These are phyloP conservation scores for Talaromyces ruber DNA, from an alignment of 495 filamentous ascomycete genomes.

Conservation along the genomic window DNA sequence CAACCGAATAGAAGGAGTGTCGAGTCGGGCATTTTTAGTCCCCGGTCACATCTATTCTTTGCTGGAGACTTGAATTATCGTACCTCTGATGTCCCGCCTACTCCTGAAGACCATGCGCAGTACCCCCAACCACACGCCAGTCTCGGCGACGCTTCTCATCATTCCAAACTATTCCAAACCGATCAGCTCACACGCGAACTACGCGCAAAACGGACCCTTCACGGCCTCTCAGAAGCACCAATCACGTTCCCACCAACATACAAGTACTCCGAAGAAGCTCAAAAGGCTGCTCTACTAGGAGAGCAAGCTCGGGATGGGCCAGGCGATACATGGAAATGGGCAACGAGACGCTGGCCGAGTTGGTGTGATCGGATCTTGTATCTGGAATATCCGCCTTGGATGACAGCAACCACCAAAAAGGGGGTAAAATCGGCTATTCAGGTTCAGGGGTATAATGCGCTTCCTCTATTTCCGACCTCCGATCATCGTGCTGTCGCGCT, in stretches of 20 bases:
- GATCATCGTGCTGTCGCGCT: constrained; percentile 83
- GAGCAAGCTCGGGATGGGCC: constrained; percentile 20
- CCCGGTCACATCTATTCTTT: constrained; percentile 71
- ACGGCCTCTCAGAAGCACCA: constrained; percentile 65
- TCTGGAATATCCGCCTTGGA: constrained; percentile 50
- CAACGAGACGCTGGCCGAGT: constrained; percentile 73
- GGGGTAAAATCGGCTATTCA: constrained; percentile 25
- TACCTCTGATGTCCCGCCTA: constrained; percentile 54
- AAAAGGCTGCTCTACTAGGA: constrained; percentile 20
- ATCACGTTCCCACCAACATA: constrained; percentile 88
- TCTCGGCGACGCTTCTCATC: constrained; percentile 40
- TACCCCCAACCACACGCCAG: constrained; percentile 54
- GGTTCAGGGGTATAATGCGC: constrained; percentile 55
- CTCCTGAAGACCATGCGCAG: constrained; percentile 32
- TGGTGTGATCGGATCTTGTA: constrained; percentile 93
- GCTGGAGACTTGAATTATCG: constrained; percentile 95
- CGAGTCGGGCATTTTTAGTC: constrained; percentile 53
- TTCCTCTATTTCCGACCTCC: constrained; percentile 66
- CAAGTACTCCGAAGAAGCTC: constrained; percentile 55
- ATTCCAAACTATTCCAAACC: constrained; percentile 50
- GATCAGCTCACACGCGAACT: constrained; percentile 76
- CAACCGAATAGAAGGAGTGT: constrained; percentile 7
- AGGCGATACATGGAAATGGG: constrained; percentile 56
- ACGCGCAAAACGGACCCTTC: constrained; percentile 53
- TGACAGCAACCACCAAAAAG: constrained; percentile 11